Evolutionary conservation across 2,329 filamentous ascomycete species (phyloP).

Genomic region (Colletotrichum salicis): DNA sequence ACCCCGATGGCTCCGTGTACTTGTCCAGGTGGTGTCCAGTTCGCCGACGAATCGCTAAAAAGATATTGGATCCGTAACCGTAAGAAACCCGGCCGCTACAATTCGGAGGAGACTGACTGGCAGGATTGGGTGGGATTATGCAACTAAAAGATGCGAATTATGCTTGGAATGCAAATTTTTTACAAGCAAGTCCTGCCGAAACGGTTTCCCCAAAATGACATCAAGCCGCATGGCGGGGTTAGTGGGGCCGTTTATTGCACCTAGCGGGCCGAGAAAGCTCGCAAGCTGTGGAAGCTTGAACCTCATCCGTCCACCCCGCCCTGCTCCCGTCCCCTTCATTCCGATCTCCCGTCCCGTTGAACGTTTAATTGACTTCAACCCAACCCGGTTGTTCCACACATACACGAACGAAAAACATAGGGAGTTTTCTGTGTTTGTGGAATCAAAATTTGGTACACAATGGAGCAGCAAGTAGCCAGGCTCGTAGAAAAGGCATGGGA

Average conservation of each 20-base stretch:
- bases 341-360: background rate
- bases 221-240: conserved; percentile 36
- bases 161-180: background rate
- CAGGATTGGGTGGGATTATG: background rate
- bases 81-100: no score
- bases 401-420: background rate
- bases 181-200: conserved; percentile 32
- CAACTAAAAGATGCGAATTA: background rate
- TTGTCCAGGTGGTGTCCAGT: background rate
- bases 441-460: no score
- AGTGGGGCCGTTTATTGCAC: conserved; percentile 11
- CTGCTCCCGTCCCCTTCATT: background rate
- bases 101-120: background rate
- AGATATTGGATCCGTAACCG: no score
- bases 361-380: background rate
- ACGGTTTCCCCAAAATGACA: conserved; percentile 27
- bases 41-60: background rate
- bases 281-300: background rate
- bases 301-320: background rate
- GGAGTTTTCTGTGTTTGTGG: no score
- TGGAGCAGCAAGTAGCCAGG: conserved; percentile 80
- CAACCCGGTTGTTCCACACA: background rate
- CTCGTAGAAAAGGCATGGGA: conserved; percentile 80
- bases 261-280: conserved; percentile 11
- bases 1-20: background rate